A percentile compares a stretch with the other conserved stretches of the same genome.
phyloP scores from a whole-genome alignment of 108 stramenopile genomes.

The Bacterosira constricta region DNA sequence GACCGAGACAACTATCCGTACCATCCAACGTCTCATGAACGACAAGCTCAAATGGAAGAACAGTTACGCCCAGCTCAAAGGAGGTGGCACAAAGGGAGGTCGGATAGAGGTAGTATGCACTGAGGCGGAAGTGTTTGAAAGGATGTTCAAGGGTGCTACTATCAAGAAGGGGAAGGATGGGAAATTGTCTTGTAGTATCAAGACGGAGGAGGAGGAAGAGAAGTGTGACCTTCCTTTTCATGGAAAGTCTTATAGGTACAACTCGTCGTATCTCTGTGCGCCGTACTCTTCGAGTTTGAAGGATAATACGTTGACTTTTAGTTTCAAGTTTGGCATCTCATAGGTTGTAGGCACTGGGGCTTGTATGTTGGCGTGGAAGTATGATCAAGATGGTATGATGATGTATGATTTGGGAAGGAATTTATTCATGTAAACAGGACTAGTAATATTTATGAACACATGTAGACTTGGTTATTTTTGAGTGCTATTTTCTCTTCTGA shows the following conservation, averaged over 20 bases:
- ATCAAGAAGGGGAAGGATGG: slow-evolving; percentile 18
- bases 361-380: too few species aligned
- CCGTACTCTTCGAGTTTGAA: slow-evolving; percentile 11
- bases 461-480: too few species aligned
- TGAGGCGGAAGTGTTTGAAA: slow-evolving; percentile 5
- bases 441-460: too few species aligned
- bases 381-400: too few species aligned
- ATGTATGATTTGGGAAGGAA: too few species aligned
- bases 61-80: slow-evolving; percentile 6
- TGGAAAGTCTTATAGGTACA: slow-evolving; percentile 13
- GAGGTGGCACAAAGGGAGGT: not conserved
- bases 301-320: slow-evolving; percentile 10
- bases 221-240: not conserved
- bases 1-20: not conserved
- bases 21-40: slow-evolving; percentile 14
- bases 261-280: not conserved
- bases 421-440: too few species aligned
- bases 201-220: slow-evolving; percentile 14
- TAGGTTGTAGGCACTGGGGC: too few species aligned
- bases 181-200: slow-evolving; percentile 17
- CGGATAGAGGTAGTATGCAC: slow-evolving; percentile 11
- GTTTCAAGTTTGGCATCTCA: slow-evolving; percentile 12
- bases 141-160: slow-evolving; percentile 8
- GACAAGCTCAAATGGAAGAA: slow-evolving; percentile 20
- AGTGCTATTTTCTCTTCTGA: too few species aligned